phyloP scores from a whole-genome alignment of 305 asterid genomes.

The Fraxinus baroniana region DNA sequence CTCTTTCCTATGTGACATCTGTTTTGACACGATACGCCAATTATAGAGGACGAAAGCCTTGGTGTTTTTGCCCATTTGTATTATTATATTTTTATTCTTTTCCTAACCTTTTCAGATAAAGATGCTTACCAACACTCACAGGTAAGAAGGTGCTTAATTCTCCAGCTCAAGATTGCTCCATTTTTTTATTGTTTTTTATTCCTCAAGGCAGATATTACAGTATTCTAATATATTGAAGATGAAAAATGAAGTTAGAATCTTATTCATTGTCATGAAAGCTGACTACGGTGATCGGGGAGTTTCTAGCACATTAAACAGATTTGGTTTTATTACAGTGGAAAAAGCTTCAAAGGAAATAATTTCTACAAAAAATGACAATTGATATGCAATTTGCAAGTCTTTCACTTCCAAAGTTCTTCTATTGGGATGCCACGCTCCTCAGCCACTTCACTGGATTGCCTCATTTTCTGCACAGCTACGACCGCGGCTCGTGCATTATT shows the following conservation, averaged over 20 bases:
- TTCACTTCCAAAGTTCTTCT: slow-evolving; percentile 95
- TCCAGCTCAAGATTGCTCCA: slow-evolving; percentile 5
- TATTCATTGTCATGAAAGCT: not conserved
- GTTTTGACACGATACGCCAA: slow-evolving; percentile 12
- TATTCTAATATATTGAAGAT: not conserved
- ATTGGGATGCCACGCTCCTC: slow-evolving; percentile 86
- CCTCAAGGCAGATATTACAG: not conserved
- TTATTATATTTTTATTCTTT: slow-evolving; percentile 27
- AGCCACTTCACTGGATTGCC: slow-evolving; percentile 87
- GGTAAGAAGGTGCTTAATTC: slow-evolving; percentile 21
- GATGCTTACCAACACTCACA: slow-evolving; percentile 20
- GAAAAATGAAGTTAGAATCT: not conserved
- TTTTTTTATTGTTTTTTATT: not conserved
- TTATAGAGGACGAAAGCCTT: slow-evolving; percentile 22
- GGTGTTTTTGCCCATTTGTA: not conserved
- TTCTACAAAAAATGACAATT: not conserved
- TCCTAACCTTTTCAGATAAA: slow-evolving; percentile 25
- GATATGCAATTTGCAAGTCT: not conserved
- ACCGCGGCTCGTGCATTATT: slow-evolving; percentile 95
- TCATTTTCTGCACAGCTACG: slow-evolving; percentile 75
- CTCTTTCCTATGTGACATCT: slow-evolving; percentile 9
- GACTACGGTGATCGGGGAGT: not conserved
- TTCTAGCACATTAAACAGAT: not conserved
- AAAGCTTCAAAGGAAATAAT: not conserved
- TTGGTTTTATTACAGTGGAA: not conserved